Conservation (phyloP, 768 basidiomycete genomes). For the Boletus insuetus region DNA sequence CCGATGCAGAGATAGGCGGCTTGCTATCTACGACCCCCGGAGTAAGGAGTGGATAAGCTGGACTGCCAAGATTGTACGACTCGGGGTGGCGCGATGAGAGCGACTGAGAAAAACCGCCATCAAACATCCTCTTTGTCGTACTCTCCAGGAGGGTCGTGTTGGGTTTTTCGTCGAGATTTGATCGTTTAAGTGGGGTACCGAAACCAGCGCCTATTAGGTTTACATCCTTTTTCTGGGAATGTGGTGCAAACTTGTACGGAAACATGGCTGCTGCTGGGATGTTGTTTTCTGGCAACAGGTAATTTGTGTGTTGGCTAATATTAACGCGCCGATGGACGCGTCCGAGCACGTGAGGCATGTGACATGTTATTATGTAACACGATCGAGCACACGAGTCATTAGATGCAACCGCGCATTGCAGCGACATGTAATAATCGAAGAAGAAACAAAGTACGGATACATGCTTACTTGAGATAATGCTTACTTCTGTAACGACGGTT, state of each 20-base stretch:
- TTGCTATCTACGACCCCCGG: slow-evolving; percentile 8
- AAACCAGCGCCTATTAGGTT: slow-evolving; percentile 4
- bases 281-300: not conserved
- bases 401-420: no score
- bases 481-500: not conserved
- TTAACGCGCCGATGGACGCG: slow-evolving; percentile 3
- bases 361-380: not conserved
- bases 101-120: slow-evolving; percentile 9
- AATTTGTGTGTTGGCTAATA: not conserved
- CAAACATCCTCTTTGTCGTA: not conserved
- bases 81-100: slow-evolving; percentile 13
- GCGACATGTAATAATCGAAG: no score
- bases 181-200: slow-evolving; percentile 6
- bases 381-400: no score
- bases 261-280: slow-evolving; percentile 1
- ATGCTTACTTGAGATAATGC: not conserved
- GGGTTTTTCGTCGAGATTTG: not conserved
- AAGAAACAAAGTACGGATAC: not conserved
- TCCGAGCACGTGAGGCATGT: slow-evolving; percentile 16
- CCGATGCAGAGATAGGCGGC: not conserved
- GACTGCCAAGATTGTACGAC: slow-evolving; percentile 4
- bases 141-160: slow-evolving; percentile 11
- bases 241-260: slow-evolving; percentile 18
- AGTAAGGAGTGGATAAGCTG: slow-evolving; percentile 2
- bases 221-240: slow-evolving; percentile 10